Percentiles rank a stretch among this genome's conserved stretches.
These are phyloP conservation scores for Phylloporus scabripes DNA, from an alignment of 768 basidiomycete species.

Conservation along the genomic window DNA sequence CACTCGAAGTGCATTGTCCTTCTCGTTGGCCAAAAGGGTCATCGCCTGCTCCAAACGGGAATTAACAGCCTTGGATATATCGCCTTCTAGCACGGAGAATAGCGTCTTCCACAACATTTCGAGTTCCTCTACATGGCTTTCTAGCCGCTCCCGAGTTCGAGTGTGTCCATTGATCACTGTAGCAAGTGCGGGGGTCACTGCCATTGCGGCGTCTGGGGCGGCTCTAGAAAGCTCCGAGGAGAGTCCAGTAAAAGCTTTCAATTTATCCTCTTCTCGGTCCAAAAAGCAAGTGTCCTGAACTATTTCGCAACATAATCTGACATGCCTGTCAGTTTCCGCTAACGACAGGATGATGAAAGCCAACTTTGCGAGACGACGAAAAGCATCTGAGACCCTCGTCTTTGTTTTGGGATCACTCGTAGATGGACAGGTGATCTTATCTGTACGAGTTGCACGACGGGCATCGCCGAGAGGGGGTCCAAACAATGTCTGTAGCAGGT, in stretches of 20 bases:
- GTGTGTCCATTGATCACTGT: conserved; percentile 40
- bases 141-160: conserved; percentile 38
- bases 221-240: conserved; percentile 44
- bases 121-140: conserved; percentile 37
- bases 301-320: conserved; percentile 43
- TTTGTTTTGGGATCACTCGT: conserved; percentile 5
- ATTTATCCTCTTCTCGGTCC: conserved; percentile 42
- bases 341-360: conserved; percentile 8
- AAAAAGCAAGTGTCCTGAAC: conserved; percentile 40
- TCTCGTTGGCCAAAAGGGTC: conserved; percentile 30
- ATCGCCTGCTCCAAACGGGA: conserved; percentile 31
- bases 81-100: conserved; percentile 38
- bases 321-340: conserved; percentile 9
- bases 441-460: conserved; percentile 4
- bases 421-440: conserved; percentile 3
- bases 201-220: conserved; percentile 37
- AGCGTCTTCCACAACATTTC: conserved; percentile 42
- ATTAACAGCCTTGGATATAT: conserved; percentile 37
- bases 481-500: conserved; percentile 14
- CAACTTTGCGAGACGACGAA: conserved; percentile 37
- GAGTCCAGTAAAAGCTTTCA: conserved; percentile 45
- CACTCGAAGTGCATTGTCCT: conserved; percentile 18
- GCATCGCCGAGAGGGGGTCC: conserved; percentile 6
- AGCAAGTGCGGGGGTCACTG: conserved; percentile 43
- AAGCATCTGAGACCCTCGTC: conserved; percentile 25